A percentile compares a stretch with the other conserved stretches of the same genome.
Evolutionary conservation across 1,284 basidiomycete genomes (phyloP).

Genomic region (Laetiporus sulphureus): DNA sequence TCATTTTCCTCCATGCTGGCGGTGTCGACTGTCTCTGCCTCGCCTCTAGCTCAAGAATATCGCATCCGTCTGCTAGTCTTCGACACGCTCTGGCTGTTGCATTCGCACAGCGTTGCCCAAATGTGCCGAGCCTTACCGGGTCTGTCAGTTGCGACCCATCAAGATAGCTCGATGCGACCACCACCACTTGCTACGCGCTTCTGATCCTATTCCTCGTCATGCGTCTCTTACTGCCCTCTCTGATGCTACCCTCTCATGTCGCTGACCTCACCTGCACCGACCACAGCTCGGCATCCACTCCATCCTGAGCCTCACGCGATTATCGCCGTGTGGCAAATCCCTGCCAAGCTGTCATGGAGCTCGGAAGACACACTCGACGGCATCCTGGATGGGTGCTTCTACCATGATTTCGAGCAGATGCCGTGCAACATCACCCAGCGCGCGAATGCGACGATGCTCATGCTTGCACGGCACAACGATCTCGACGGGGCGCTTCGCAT

Average conservation of each 20-base stretch:
- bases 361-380: constrained; percentile 11
- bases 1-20: too few relatives aligned
- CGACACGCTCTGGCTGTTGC: too few relatives aligned
- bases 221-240: background rate
- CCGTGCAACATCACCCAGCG: constrained; percentile 11
- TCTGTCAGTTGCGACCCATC: too few relatives aligned
- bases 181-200: constrained; percentile 21
- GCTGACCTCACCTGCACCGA: background rate
- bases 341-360: constrained; percentile 17
- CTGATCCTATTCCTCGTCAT: constrained; percentile 22
- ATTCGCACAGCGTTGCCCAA: too few relatives aligned
- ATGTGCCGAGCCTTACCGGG: too few relatives aligned
- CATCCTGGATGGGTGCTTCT: constrained; percentile 9
- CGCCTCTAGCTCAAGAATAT: too few relatives aligned
- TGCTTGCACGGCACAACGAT: constrained; percentile 66
- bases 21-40: too few relatives aligned
- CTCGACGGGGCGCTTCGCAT: constrained; percentile 52
- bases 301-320: constrained; percentile 29
- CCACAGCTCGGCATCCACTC: constrained; percentile 28
- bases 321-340: constrained; percentile 30
- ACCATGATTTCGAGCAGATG: too few relatives aligned
- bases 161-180: constrained; percentile 19
- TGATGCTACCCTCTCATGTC: too few relatives aligned
- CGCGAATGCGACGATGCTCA: constrained; percentile 30
- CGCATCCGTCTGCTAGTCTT: too few relatives aligned